Conservation (phyloP, 345 rosid species). For the Citrus glauca region DNA sequence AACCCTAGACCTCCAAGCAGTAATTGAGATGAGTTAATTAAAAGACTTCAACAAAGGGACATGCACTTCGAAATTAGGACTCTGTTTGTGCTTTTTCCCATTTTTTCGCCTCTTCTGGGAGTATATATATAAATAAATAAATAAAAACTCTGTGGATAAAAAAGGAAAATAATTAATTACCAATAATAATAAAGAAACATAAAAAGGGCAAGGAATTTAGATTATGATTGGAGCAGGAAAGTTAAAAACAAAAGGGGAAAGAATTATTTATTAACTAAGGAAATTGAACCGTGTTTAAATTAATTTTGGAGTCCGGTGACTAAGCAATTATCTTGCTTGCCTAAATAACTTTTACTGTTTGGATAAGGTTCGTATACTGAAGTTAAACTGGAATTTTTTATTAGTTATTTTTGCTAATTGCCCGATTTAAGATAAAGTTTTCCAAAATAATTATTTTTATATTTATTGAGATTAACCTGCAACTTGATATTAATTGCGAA, state of each 20-base stretch:
- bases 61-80: background rate
- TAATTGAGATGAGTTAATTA: background rate
- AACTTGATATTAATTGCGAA: background rate
- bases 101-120: background rate
- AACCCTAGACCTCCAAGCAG: slow-evolving; percentile 9
- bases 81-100: background rate
- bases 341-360: background rate
- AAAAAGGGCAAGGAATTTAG: background rate
- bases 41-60: background rate
- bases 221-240: slow-evolving; percentile 43
- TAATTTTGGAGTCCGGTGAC: slow-evolving; percentile 38
- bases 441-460: background rate
- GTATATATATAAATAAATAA: background rate
- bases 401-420: background rate
- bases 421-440: background rate
- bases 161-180: background rate
- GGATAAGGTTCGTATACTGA: background rate
- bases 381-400: too few species aligned
- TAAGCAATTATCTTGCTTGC: background rate
- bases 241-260: slow-evolving; percentile 16
- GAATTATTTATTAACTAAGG: slow-evolving; percentile 24
- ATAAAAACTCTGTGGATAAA: too few species aligned
- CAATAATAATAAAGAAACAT: background rate
- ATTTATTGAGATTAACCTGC: background rate
- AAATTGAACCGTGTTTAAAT: slow-evolving; percentile 36